Evolutionary conservation across 805 yeast species (phyloP).

Genomic region (Ogataea naganishii): DNA sequence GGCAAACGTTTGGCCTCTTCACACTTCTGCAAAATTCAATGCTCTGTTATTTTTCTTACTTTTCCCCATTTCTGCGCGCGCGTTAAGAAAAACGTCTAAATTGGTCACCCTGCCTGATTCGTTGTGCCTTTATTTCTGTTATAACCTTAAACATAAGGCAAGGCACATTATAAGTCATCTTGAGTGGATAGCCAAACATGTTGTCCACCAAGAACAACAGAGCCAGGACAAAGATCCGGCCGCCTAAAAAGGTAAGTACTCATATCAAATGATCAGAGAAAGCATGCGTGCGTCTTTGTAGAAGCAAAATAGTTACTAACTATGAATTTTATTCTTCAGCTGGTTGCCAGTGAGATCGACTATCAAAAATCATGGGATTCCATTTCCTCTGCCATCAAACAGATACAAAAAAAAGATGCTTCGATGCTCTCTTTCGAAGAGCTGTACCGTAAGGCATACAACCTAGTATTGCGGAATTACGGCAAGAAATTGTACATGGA

Average conservation of each 20-base stretch:
- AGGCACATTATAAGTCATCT: too few relatives aligned
- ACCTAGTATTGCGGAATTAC: conserved; percentile 59
- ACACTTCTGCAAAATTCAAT: conserved; percentile 1
- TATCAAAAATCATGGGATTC: conserved; percentile 62
- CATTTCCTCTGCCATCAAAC: conserved; percentile 57
- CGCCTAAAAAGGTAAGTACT: conserved; percentile 42
- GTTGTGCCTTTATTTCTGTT: too few relatives aligned
- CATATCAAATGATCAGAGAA: background rate
- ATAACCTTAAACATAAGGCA: too few relatives aligned
- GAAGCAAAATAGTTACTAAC: conserved; percentile 15
- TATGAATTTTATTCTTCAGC: conserved; percentile 8
- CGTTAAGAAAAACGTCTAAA: conserved; percentile 5
- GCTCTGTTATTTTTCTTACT: background rate
- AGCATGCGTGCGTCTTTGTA: conserved; percentile 17
- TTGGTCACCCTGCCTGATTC: too few relatives aligned
- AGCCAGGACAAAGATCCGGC: conserved; percentile 51
- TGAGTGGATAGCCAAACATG: too few relatives aligned
- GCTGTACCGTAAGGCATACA: conserved; percentile 71
- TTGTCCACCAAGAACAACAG: conserved; percentile 22
- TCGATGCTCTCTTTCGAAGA: conserved; percentile 74
- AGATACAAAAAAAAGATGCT: conserved; percentile 66
- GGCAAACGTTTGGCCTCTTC: background rate
- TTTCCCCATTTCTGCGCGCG: conserved; percentile 4
- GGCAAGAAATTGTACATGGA: conserved; percentile 61
- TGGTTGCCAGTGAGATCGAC: conserved; percentile 32